Percentiles rank a stretch among this genome's conserved stretches.
Evolutionary conservation across 2,329 filamentous ascomycete genomes (phyloP).

Genomic region (Nothophoma quercina): DNA sequence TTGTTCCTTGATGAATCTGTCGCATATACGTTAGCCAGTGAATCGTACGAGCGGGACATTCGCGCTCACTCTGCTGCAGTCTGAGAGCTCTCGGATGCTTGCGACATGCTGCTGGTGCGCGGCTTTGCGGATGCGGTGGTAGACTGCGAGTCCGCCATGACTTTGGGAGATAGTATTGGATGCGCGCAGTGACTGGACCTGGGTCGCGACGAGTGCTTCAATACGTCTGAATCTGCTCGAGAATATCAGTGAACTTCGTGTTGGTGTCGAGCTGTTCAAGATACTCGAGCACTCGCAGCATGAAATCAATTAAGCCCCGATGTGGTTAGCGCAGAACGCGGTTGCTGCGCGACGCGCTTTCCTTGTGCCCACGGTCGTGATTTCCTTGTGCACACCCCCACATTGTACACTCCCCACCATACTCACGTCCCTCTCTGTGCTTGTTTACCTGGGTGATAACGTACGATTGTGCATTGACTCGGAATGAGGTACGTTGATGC

Average conservation of each 20-base stretch:
- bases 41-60: too few relatives aligned
- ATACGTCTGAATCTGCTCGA: background rate
- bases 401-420: conserved; percentile 11
- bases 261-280: background rate
- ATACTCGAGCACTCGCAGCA: conserved; percentile 3
- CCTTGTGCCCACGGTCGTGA: conserved; percentile 12
- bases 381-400: conserved; percentile 11
- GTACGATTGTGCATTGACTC: conserved; percentile 13
- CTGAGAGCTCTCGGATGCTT: conserved; percentile 60
- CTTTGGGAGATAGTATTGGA: background rate
- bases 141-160: conserved; percentile 40
- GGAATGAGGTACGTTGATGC: conserved; percentile 32
- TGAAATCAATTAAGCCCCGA: conserved; percentile 13
- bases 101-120: conserved; percentile 52
- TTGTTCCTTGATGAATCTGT: conserved; percentile 85
- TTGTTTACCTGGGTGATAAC: conserved; percentile 9
- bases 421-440: conserved; percentile 10
- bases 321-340: conserved; percentile 22
- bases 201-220: background rate
- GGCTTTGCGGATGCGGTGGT: conserved; percentile 34
- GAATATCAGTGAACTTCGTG: background rate
- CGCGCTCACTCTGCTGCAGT: conserved; percentile 58
- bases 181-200: background rate
- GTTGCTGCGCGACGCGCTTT: conserved; percentile 14
- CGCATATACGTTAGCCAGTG: background rate